A percentile compares a stretch with the other conserved stretches of the same genome.
Evolutionary conservation across 2,329 filamentous ascomycete genomes (phyloP).

Genomic region (Trichoderma pleuroti): DNA sequence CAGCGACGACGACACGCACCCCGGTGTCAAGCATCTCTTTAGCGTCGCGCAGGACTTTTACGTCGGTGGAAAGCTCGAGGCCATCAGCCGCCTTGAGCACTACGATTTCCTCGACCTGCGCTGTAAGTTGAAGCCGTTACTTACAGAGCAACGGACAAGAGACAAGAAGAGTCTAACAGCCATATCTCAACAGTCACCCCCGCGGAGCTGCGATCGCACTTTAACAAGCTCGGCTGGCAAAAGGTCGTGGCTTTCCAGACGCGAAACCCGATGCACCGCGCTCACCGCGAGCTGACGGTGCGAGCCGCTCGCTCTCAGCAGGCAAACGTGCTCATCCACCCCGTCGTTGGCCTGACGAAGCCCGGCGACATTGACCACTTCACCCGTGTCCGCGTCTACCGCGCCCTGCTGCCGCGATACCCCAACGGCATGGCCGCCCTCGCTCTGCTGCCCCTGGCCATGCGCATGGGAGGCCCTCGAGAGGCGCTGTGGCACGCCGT

Average conservation of each 20-base stretch:
- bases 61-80: slow-evolving; percentile 92
- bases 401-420: slow-evolving; percentile 92
- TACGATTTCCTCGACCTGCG: slow-evolving; percentile 98
- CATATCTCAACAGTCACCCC: slow-evolving; percentile 64
- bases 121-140: slow-evolving; percentile 61
- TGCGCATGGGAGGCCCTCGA: slow-evolving; percentile 98
- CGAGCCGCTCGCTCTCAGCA: slow-evolving; percentile 92
- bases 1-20: slow-evolving; percentile 83
- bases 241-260: slow-evolving; percentile 99
- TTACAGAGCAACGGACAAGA: no score
- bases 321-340: slow-evolving; percentile 98
- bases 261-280: slow-evolving; percentile 97
- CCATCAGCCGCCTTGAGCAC: slow-evolving; percentile 91
- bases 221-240: slow-evolving; percentile 99
- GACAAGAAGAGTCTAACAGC: background rate
- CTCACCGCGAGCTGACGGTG: slow-evolving; percentile 95
- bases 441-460: slow-evolving; percentile 89
- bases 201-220: slow-evolving; percentile 89
- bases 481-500: slow-evolving; percentile 99
- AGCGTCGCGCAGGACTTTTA: slow-evolving; percentile 81
- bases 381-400: slow-evolving; percentile 97
- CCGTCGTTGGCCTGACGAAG: slow-evolving; percentile 97
- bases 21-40: slow-evolving; percentile 87
- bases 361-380: slow-evolving; percentile 99
- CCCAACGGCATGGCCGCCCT: slow-evolving; percentile 99